phyloP scores from a whole-genome alignment of 2,329 filamentous ascomycete species.

The Colletotrichum caudatum region DNA sequence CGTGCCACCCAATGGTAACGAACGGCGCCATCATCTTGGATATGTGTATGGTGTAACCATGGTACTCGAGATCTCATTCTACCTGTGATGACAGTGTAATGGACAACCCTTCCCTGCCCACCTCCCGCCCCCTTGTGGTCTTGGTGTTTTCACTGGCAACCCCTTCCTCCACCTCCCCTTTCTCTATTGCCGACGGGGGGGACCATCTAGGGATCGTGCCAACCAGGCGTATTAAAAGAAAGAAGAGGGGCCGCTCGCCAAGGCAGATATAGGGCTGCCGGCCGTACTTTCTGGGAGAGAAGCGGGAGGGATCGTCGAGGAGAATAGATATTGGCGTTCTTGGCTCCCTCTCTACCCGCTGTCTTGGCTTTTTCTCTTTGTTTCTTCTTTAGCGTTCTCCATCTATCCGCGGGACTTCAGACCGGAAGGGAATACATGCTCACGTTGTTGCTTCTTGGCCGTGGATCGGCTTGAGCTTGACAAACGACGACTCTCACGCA shows the following conservation, averaged over 20 bases:
- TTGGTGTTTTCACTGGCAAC: background rate
- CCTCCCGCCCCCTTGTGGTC: background rate
- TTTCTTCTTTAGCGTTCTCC: conserved; percentile 20
- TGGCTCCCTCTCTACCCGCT: background rate
- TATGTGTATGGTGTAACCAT: background rate
- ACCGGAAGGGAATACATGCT: conserved; percentile 24
- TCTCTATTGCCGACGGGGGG: conserved; percentile 5
- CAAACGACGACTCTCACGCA: background rate
- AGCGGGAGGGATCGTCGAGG: background rate
- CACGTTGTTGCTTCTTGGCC: conserved; percentile 30
- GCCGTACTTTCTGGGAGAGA: background rate
- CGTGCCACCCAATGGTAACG: background rate
- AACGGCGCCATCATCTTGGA: background rate
- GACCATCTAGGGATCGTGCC: background rate
- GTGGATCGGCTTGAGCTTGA: conserved; percentile 31
- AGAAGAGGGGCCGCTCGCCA: conserved; percentile 27
- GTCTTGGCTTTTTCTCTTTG: background rate
- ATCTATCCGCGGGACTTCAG: background rate
- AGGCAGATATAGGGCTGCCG: conserved; percentile 12
- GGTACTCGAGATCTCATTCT: conserved; percentile 9
- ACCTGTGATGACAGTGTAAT: background rate
- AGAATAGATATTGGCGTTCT: background rate
- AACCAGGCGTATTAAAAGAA: conserved; percentile 33
- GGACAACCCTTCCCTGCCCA: conserved; percentile 1
- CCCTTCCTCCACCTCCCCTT: background rate